A percentile compares a stretch with the other conserved stretches of the same genome.
Conservation (phyloP, 2,329 filamentous ascomycete genomes). For the Trichoderma koningii region DNA sequence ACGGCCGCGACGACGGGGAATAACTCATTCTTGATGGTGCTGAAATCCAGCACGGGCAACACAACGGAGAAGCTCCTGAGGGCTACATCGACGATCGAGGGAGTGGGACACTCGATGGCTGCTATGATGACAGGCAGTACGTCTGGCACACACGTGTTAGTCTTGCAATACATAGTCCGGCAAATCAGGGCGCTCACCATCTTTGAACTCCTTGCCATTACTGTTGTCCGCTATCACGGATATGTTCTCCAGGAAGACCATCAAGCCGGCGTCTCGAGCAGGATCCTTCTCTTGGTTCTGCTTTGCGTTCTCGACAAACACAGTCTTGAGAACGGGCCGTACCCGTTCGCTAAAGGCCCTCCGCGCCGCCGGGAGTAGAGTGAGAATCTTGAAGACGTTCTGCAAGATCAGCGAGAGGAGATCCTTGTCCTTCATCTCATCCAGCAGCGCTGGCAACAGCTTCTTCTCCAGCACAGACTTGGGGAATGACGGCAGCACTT, state of each 20-base stretch:
- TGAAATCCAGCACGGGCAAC: conserved; percentile 90
- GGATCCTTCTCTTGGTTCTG: conserved; percentile 72
- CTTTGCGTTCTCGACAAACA: conserved; percentile 68
- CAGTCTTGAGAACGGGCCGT: conserved; percentile 79
- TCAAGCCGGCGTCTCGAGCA: conserved; percentile 82
- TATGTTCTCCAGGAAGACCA: conserved; percentile 87
- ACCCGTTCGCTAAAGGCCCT: conserved; percentile 83
- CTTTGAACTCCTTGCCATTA: conserved; percentile 90
- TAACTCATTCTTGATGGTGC: conserved; percentile 93
- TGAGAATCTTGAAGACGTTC: conserved; percentile 88
- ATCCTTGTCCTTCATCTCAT: conserved; percentile 92
- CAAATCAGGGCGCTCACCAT: conserved; percentile 59
- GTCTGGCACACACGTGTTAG: conserved; percentile 52
- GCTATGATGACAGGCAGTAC: conserved; percentile 83
- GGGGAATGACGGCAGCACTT: conserved; percentile 88
- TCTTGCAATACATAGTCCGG: too few relatives aligned
- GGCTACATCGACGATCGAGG: conserved; percentile 83
- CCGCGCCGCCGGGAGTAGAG: conserved; percentile 73
- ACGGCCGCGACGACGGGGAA: conserved; percentile 90
- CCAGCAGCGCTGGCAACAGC: conserved; percentile 80
- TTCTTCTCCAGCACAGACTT: conserved; percentile 95
- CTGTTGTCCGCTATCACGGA: conserved; percentile 75
- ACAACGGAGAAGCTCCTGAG: conserved; percentile 76
- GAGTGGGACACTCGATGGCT: conserved; percentile 85
- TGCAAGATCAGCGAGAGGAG: conserved; percentile 82